A percentile compares a stretch with the other conserved stretches of the same genome.
These are phyloP conservation scores for Linaria vulgaris DNA, from an alignment of 257 asterid species.

Conservation along the genomic window DNA sequence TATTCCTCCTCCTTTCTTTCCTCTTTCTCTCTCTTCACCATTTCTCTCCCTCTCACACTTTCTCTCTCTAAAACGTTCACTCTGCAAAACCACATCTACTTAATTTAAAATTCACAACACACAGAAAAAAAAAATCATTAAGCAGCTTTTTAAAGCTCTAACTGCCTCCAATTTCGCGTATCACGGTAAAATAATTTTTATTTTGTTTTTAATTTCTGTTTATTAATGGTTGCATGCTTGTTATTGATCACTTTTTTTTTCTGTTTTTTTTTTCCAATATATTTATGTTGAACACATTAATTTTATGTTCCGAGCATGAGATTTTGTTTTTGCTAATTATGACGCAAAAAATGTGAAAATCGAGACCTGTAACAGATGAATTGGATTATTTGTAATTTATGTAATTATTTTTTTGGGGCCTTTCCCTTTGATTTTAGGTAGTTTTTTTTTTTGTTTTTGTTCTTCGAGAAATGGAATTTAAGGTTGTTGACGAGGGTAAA, in stretches of 20 bases:
- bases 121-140: slow-evolving; percentile 37
- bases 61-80: slow-evolving; percentile 48
- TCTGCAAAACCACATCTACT: slow-evolving; percentile 31
- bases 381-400: too few relatives aligned
- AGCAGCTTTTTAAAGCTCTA: slow-evolving; percentile 27
- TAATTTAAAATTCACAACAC: too few relatives aligned
- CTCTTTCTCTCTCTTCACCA: background rate
- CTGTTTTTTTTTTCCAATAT: background rate
- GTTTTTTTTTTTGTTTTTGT: slow-evolving; percentile 17
- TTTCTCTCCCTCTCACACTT: slow-evolving; percentile 19
- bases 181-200: slow-evolving; percentile 36
- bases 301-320: background rate
- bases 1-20: slow-evolving; percentile 23
- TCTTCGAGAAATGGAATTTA: slow-evolving; percentile 28
- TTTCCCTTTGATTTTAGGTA: slow-evolving; percentile 24
- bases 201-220: slow-evolving; percentile 12
- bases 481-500: slow-evolving; percentile 34
- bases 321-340: slow-evolving; percentile 11
- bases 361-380: slow-evolving; percentile 15
- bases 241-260: slow-evolving; percentile 33
- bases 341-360: slow-evolving; percentile 13
- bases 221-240: slow-evolving; percentile 10
- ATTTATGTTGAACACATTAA: background rate
- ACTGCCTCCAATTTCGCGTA: slow-evolving; percentile 15
- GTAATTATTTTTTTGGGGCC: too few relatives aligned